Percentiles rank a stretch among this genome's conserved stretches.
Conservation (phyloP, 2,329 filamentous ascomycete genomes). For the Fusarium zealandicum region DNA sequence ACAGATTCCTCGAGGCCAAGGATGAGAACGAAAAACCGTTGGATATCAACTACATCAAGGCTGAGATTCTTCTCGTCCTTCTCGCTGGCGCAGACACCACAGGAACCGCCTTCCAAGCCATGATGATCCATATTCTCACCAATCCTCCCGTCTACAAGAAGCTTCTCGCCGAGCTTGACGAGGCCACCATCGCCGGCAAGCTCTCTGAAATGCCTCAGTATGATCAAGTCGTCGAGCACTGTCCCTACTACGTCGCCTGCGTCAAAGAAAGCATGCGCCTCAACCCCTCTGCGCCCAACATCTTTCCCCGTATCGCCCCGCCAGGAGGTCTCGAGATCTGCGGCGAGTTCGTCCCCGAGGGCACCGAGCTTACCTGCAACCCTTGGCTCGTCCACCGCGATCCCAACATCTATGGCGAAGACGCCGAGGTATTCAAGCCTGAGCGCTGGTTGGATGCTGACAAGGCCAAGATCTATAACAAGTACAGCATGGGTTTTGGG, state of each 20-base stretch:
- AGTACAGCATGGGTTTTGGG: constrained; percentile 48
- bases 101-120: constrained; percentile 53
- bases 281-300: constrained; percentile 56
- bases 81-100: constrained; percentile 55
- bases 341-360: constrained; percentile 42
- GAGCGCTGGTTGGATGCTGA: constrained; percentile 51
- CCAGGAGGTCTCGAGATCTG: constrained; percentile 52
- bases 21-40: constrained; percentile 19
- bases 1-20: constrained; percentile 21
- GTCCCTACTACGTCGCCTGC: constrained; percentile 59
- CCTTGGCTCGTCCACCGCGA: constrained; percentile 48
- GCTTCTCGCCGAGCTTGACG: constrained; percentile 37
- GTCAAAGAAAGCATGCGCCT: constrained; percentile 62
- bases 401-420: constrained; percentile 41
- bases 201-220: constrained; percentile 45
- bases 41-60: constrained; percentile 33
- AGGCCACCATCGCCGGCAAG: constrained; percentile 43
- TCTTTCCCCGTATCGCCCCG: constrained; percentile 58
- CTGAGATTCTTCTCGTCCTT: constrained; percentile 37
- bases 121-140: constrained; percentile 44
- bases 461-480: constrained; percentile 40
- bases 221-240: constrained; percentile 37
- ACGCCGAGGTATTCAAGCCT: constrained; percentile 48
- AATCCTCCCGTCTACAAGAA: constrained; percentile 30
- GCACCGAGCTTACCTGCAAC: constrained; percentile 47